A percentile compares a stretch with the other conserved stretches of the same genome.
Evolutionary conservation across 768 basidiomycete genomes (phyloP).

Genomic region (Rhodotorula toruloides): DNA sequence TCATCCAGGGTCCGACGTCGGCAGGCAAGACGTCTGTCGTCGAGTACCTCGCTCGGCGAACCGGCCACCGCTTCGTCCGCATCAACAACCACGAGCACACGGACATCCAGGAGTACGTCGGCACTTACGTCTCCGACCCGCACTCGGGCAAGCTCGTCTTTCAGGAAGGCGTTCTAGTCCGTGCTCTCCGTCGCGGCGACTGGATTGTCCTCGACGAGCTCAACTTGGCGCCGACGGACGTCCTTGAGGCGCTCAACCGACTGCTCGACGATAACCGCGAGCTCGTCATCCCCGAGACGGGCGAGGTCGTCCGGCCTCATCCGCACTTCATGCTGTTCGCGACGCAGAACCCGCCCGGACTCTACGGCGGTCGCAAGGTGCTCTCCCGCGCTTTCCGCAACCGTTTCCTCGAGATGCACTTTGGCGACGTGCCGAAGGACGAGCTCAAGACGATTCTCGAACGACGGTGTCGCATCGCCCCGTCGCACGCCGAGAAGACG

Average conservation of each 20-base stretch:
- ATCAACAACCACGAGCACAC: slow-evolving; percentile 99
- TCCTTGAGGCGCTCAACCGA: slow-evolving; percentile 92
- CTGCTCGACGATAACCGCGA: slow-evolving; percentile 96
- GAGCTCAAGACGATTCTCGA: slow-evolving; percentile 93
- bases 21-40: slow-evolving; percentile 96
- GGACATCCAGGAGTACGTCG: slow-evolving; percentile 97
- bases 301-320: slow-evolving; percentile 87
- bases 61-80: slow-evolving; percentile 90
- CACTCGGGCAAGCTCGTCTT: slow-evolving; percentile 88
- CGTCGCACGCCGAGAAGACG: slow-evolving; percentile 84
- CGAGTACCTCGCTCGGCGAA: slow-evolving; percentile 85
- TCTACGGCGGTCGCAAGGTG: slow-evolving; percentile 91
- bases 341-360: slow-evolving; percentile 92
- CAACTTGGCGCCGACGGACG: slow-evolving; percentile 95
- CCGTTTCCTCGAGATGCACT: slow-evolving; percentile 95
- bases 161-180: slow-evolving; percentile 87
- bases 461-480: slow-evolving; percentile 84
- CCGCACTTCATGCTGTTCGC: slow-evolving; percentile 97
- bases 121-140: slow-evolving; percentile 90
- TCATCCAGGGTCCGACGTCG: slow-evolving; percentile 97
- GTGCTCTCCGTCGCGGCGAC: slow-evolving; percentile 80
- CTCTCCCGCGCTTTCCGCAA: slow-evolving; percentile 93
- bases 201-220: slow-evolving; percentile 99
- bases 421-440: slow-evolving; percentile 88
- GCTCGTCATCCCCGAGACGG: slow-evolving; percentile 88